A percentile compares a stretch with the other conserved stretches of the same genome.
Conservation (phyloP, 768 basidiomycete genomes). For the Arthromyces matolae region DNA sequence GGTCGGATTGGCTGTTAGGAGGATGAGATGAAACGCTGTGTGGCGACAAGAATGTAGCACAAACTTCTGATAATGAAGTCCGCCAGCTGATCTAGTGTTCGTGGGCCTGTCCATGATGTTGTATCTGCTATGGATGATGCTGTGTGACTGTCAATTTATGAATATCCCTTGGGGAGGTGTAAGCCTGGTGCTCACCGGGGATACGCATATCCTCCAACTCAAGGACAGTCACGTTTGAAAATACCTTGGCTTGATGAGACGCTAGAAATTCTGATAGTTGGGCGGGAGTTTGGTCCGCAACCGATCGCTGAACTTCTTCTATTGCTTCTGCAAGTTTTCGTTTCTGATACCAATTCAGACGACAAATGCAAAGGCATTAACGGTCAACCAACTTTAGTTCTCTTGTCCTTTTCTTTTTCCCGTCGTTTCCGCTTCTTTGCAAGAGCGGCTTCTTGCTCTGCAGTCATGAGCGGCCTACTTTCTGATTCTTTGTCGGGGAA, state of each 20-base stretch:
- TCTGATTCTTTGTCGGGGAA: constrained; percentile 18
- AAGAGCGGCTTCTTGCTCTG: constrained; percentile 18
- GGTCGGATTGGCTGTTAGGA: constrained; percentile 53
- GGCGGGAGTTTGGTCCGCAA: constrained; percentile 55
- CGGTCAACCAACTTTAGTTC: constrained; percentile 51
- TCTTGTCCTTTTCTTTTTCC: constrained; percentile 71
- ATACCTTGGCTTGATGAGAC: constrained; percentile 64
- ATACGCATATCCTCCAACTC: constrained; percentile 80
- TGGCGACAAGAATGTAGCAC: constrained; percentile 11
- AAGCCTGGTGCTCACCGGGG: constrained; percentile 53
- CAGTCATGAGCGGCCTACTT: constrained; percentile 4
- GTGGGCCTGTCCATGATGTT: constrained; percentile 62
- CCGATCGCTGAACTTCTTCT: constrained; percentile 38
- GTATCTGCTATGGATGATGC: constrained; percentile 75
- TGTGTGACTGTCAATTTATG: constrained; percentile 53
- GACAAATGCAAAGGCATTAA: neutral
- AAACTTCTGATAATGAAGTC: constrained; percentile 76
- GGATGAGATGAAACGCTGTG: neutral
- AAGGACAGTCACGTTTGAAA: constrained; percentile 63
- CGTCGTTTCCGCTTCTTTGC: constrained; percentile 71
- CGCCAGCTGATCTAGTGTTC: constrained; percentile 67
- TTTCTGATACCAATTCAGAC: constrained; percentile 42
- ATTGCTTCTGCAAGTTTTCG: constrained; percentile 51
- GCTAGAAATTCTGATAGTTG: constrained; percentile 62
- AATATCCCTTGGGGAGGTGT: constrained; percentile 22